phyloP scores from a whole-genome alignment of 805 yeast genomes.

The Kregervanrija fluxuum region DNA sequence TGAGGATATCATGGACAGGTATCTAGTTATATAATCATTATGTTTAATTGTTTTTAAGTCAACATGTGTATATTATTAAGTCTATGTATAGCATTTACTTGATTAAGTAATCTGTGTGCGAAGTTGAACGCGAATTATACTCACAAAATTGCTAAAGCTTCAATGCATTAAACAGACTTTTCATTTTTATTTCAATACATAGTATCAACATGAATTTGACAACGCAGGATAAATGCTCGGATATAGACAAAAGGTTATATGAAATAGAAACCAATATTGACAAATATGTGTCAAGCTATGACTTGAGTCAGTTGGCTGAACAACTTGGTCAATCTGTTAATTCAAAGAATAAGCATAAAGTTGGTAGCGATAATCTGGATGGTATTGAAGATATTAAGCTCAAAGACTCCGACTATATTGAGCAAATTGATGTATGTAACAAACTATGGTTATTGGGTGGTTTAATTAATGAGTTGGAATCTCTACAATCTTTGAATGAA shows the following conservation, averaged over 20 bases:
- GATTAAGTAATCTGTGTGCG: no score
- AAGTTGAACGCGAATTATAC: no score
- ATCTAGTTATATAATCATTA: slow-evolving; percentile 40
- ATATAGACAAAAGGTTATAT: background rate
- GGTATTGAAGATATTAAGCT: background rate
- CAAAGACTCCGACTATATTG: slow-evolving; percentile 14
- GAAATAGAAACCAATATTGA: slow-evolving; percentile 6
- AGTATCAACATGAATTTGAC: no score
- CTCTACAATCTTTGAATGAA: slow-evolving; percentile 7
- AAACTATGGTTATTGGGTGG: slow-evolving; percentile 27
- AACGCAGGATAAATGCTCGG: no score
- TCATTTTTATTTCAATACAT: no score
- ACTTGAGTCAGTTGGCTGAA: slow-evolving; percentile 4
- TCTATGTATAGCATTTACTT: no score
- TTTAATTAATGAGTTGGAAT: slow-evolving; percentile 18
- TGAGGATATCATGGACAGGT: slow-evolving; percentile 52
- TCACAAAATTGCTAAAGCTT: no score
- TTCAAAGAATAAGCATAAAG: background rate
- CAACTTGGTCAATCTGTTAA: no score
- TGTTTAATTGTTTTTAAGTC: background rate
- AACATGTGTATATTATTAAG: no score
- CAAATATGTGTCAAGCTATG: slow-evolving; percentile 7
- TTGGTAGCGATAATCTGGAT: background rate
- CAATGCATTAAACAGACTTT: no score
- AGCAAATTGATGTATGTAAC: slow-evolving; percentile 26